Evolutionary conservation across 345 rosid genomes (phyloP).

Genomic region (Sonneratia caseolaris): DNA sequence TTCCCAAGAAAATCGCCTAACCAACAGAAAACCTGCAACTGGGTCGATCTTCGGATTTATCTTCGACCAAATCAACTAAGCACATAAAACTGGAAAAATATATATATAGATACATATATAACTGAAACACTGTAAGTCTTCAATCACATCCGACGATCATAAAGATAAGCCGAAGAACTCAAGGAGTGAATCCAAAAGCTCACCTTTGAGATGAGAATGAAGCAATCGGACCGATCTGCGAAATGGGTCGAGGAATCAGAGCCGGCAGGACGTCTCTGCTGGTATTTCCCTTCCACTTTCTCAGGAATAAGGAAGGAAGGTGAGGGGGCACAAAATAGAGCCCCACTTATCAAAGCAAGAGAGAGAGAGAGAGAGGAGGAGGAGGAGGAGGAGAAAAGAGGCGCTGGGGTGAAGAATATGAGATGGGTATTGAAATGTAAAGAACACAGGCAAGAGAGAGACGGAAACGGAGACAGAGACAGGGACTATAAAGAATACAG

Average conservation of each 20-base stretch:
- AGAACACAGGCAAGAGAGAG: slow-evolving; percentile 1
- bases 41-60: not conserved
- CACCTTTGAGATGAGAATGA: not conserved
- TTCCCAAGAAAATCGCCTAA: not conserved
- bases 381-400: slow-evolving; percentile 2
- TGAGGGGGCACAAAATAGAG: not conserved
- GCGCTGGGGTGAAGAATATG: slow-evolving; percentile 14
- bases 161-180: not conserved
- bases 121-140: not conserved
- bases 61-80: not conserved
- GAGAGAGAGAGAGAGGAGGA: not conserved
- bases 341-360: slow-evolving; percentile 2
- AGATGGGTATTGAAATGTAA: slow-evolving; percentile 10
- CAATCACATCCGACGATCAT: not conserved
- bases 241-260: not conserved
- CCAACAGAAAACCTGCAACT: not conserved
- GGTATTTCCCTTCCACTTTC: not conserved
- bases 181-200: not conserved
- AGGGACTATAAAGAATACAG: slow-evolving; percentile 9
- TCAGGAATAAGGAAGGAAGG: not conserved
- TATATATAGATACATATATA: not conserved
- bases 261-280: not conserved
- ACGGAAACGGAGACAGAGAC: not conserved
- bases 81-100: not conserved
- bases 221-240: slow-evolving; percentile 1